Percentiles rank a stretch among this genome's conserved stretches.
Conservation (phyloP, 1,284 basidiomycete genomes). For the Microbotryum intermedium region DNA sequence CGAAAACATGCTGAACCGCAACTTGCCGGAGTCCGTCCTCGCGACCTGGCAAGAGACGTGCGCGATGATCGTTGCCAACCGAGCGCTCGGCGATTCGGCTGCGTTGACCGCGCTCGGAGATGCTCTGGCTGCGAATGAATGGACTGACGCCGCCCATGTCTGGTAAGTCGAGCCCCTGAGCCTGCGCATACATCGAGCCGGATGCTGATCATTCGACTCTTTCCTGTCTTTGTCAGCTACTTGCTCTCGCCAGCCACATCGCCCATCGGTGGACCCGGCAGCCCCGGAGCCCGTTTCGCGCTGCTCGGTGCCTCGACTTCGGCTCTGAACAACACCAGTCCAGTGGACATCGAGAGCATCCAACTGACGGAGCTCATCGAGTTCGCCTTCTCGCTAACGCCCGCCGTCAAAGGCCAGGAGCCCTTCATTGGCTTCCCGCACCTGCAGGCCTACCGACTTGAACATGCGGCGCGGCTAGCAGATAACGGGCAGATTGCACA, state of each 20-base stretch:
- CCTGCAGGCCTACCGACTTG: constrained; percentile 78
- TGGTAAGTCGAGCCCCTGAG: constrained; percentile 52
- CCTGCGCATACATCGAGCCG: not conserved
- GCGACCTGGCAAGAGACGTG: constrained; percentile 76
- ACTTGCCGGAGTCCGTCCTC: constrained; percentile 53
- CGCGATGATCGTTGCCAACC: constrained; percentile 72
- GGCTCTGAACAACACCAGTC: constrained; percentile 50
- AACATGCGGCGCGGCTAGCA: constrained; percentile 66
- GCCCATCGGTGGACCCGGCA: constrained; percentile 48
- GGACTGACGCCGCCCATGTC: constrained; percentile 78
- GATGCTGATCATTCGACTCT: constrained; percentile 1
- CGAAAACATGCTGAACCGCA: constrained; percentile 42
- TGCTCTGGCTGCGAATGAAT: constrained; percentile 60
- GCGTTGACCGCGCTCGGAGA: constrained; percentile 82
- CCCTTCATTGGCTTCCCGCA: constrained; percentile 71
- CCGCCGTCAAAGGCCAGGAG: constrained; percentile 68
- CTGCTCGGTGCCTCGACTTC: constrained; percentile 38
- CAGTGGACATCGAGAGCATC: constrained; percentile 65
- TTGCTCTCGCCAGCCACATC: constrained; percentile 78
- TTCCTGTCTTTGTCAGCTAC: constrained; percentile 51
- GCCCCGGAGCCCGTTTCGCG: constrained; percentile 22
- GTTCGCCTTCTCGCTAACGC: constrained; percentile 71
- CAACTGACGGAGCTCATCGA: constrained; percentile 88
- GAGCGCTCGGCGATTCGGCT: constrained; percentile 51
- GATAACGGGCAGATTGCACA: constrained; percentile 38